Evolutionary conservation across 78 protist species (phyloP), one percentile per base, ranked within the genome.

Genomic region (Goniomonas avonlea): DNA sequence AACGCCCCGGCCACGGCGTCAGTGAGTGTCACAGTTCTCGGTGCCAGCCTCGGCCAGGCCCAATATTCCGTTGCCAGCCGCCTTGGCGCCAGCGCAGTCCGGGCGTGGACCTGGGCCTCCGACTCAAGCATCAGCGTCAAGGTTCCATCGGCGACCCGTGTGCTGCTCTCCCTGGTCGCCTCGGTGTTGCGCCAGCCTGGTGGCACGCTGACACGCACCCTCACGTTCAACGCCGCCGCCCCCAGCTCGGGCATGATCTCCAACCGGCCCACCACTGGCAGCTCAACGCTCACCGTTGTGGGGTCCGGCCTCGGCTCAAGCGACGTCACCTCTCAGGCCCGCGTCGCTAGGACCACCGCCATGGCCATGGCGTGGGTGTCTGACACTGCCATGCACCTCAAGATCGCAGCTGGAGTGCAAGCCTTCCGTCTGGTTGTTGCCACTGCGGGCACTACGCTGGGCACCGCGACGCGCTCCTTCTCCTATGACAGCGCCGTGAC

Each of bases 1-100:
- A 61, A 61, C 35, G 32, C 32, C 9, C 48, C 37, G 70, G 35
- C n/a, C 27, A 61, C 70, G 47, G 43, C 48, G 70, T 61, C 70
- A 20, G 35, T 31, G 43, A 35, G 47, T 18, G 43, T 61, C 34
- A 61, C 70, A 43, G 35, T 61, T 8, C 43, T 21, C 21, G 70
- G 70, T n/a, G 17, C 58, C 5, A 48, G 32, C 23, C 23, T 48
- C 23, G 58, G 32, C 17, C 3, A 20, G 2, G 58, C 32, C 32
- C 2, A 20, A 20, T 48, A 48, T 48, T 48, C 58, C 32, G 58
- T 48, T 2, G 23, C 58, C 2, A n/a, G 3, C 23, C 2, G 58
- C 2, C 32, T 48, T 48, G 58, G 58, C 3, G 32, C 23, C 5
- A 48, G 58, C 5, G 58, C 58, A 8, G 17, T 20, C 23, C 32